Base-by-base conservation (phyloP, 2,329 filamentous ascomycete genomes). In the Microcyclosporella mali region DNA sequence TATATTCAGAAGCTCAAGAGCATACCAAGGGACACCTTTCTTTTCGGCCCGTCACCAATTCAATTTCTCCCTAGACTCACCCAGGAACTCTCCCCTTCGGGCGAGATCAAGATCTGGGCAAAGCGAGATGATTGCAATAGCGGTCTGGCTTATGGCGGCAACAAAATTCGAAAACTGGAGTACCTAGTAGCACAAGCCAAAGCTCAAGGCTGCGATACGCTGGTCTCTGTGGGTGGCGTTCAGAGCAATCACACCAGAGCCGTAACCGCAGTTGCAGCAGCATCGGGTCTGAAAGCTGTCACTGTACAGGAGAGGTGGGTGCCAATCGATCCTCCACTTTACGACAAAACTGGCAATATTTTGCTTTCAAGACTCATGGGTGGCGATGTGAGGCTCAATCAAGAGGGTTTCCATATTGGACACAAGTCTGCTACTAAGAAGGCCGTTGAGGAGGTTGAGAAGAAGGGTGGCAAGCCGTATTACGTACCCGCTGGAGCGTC, bases 401-500 rank as follows among this genome's bases (percentile, higher is more conserved):
- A 73, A 0, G 75, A 75, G 0, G 64, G 64, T 0, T 85, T 85
- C 55, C 80, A 81, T 18, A 85, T 85, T 52, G 79, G 79, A 62
- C 81, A 85, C 65, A 84, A 56, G 32, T 51, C 52, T 10, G 51
- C 79, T 0, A 70, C 82, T 3, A 69, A 71, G 37, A 62, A 69
- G 1, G 67, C 83, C 3, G 70, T 73, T 32, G 64, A 72, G 11
- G 75, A 81, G 56, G 72, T 81, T 12, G 64, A 68, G 44, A 60
- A 55, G 1, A 59, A 59, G 1, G 82, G 79, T 0, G 72, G 73
- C 29, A 80, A 76, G 59, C 79, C 82, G 0, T 87, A 85, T 58
- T 83, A 82, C 57, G 84, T 86, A 50, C 83, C 83, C 3, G 81
- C 82, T 0, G 82, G 82, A 0, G 82, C 82, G 1, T 82, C 78